Base-by-base conservation (phyloP, 2,329 filamentous ascomycete species). In the Hortaea sp. region DNA sequence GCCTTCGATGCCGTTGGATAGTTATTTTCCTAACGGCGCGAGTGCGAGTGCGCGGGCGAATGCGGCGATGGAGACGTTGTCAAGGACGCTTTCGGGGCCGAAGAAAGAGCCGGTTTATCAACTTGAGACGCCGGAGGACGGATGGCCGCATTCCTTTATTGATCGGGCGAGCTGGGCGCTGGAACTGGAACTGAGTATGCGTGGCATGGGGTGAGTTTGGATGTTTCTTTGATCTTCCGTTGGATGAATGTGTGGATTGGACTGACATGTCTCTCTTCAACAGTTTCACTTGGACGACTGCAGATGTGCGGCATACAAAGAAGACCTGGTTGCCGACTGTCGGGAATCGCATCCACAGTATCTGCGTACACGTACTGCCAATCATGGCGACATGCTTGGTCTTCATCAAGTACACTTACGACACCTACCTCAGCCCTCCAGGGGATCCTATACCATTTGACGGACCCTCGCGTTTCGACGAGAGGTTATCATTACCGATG, bases 91-190 rank as follows among this genome's bases (percentile, higher is more conserved):
- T 11, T 49, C 55, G 11, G 57, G 57, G 3, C 57, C 57, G 1
- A 49, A 46, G n/a, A 56, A 53, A 1, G 49, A 57, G 5, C 61
- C 66, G 0, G 66, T 68, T 6, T 45, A 45, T 34, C 49, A 52
- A 5, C 57, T 60, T 5, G 67, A 70, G 46, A 64, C 62, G 3
- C 66, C 65, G 1, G 67, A 69, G 50, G 58, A 61, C 43, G 65
- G 63, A 29, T 68, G 63, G 61, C 68, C 68, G 7, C 60, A 60
- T 34, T 58, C 61, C 6, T 63, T 68, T 46, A 40, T 56, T 5
- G 66, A 67, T 52, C 64, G 67, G 28, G 65, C 65, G n/a, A 63
- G 65, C 5, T 71, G 67, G 68, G 68, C 68, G 5, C 56, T 70
- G 6, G 68, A 70, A 51, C 59, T 71, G 27, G 67, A 69, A 51